phyloP scores from a whole-genome alignment of 2,329 filamentous ascomycete species.

The Cladosporium sp. region DNA sequence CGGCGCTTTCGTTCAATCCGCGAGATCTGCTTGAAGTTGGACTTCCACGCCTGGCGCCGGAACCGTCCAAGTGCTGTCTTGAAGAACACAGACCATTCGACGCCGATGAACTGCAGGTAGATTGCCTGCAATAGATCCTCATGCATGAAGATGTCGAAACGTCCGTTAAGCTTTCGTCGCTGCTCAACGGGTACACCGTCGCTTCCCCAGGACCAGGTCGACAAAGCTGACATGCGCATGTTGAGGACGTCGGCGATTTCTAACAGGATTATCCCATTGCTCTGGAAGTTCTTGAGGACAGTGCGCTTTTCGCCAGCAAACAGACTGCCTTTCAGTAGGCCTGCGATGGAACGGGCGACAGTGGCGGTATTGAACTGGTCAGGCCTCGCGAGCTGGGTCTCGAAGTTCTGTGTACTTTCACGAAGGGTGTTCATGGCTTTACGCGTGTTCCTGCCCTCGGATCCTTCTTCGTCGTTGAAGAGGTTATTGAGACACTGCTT shows the following conservation, averaged over 20 bases:
- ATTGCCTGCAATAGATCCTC: conserved; percentile 59
- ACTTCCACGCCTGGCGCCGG: conserved; percentile 44
- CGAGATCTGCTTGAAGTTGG: conserved; percentile 34
- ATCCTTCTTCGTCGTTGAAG: conserved; percentile 41
- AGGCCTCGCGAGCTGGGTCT: conserved; percentile 28
- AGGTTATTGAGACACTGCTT: conserved; percentile 52
- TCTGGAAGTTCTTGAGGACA: conserved; percentile 53
- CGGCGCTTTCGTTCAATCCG: conserved; percentile 45
- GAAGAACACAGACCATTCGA: conserved; percentile 53
- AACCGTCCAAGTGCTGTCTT: conserved; percentile 45
- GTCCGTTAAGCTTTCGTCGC: conserved; percentile 57
- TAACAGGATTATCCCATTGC: conserved; percentile 50
- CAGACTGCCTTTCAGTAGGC: conserved; percentile 52
- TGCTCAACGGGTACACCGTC: conserved; percentile 50
- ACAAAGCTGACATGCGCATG: conserved; percentile 53
- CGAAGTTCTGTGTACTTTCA: conserved; percentile 27
- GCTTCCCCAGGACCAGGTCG: conserved; percentile 55
- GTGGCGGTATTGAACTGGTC: conserved; percentile 41
- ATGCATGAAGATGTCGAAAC: conserved; percentile 61
- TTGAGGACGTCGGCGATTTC: conserved; percentile 60
- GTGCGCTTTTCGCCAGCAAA: conserved; percentile 54
- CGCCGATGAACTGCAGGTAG: conserved; percentile 56
- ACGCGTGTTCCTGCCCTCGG: conserved; percentile 6
- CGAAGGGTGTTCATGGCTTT: conserved; percentile 37
- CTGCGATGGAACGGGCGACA: conserved; percentile 50